Percentiles rank a stretch among this genome's conserved stretches.
phyloP scores from a whole-genome alignment of 2,329 filamentous ascomycete genomes.

The Decorospora gaudefroyi region DNA sequence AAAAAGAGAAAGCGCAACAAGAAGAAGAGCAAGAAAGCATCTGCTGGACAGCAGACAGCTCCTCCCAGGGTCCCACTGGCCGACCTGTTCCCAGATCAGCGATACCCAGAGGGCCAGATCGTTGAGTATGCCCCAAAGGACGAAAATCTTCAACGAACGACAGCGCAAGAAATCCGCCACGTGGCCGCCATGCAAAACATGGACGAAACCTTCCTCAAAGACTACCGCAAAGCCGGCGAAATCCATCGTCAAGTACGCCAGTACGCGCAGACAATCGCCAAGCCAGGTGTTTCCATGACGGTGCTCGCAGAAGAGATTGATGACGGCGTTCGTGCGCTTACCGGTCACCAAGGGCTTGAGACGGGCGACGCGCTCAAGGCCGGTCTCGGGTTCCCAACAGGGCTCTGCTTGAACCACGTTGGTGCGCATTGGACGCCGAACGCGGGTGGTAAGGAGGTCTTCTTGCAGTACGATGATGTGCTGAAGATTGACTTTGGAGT shows the following conservation, averaged over 20 bases:
- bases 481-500: slow-evolving; percentile 74
- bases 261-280: slow-evolving; percentile 75
- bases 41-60: slow-evolving; percentile 64
- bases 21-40: slow-evolving; percentile 69
- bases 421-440: slow-evolving; percentile 87
- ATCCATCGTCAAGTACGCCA: slow-evolving; percentile 83
- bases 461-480: slow-evolving; percentile 73
- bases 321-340: slow-evolving; percentile 73
- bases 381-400: slow-evolving; percentile 84
- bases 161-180: slow-evolving; percentile 79
- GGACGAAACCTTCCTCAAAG: slow-evolving; percentile 73
- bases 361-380: slow-evolving; percentile 77
- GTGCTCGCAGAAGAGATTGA: slow-evolving; percentile 84
- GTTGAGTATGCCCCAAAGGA: slow-evolving; percentile 66
- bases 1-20: slow-evolving; percentile 73
- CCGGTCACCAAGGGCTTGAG: slow-evolving; percentile 72
- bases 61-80: slow-evolving; percentile 74
- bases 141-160: slow-evolving; percentile 77
- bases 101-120: slow-evolving; percentile 76
- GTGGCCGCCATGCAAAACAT: slow-evolving; percentile 66
- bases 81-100: slow-evolving; percentile 68
- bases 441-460: slow-evolving; percentile 77
- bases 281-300: slow-evolving; percentile 75
- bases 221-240: slow-evolving; percentile 85
- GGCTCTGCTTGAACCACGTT: slow-evolving; percentile 79